phyloP scores from a whole-genome alignment of 2,329 filamentous ascomycete genomes.

The Leptoxyphium fumago region DNA sequence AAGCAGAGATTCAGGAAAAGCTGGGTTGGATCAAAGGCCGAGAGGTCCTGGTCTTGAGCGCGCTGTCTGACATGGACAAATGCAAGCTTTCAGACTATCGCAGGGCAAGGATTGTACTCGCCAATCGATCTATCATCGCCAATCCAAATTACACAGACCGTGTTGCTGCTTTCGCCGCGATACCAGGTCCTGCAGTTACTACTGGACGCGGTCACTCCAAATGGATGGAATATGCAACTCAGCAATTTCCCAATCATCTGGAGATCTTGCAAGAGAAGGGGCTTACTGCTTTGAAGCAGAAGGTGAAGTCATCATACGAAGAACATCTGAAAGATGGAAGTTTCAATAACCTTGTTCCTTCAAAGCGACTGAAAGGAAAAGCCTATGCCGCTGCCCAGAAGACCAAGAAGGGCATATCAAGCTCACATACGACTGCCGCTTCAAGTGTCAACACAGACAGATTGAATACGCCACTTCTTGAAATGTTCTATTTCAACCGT shows the following conservation, averaged over 20 bases:
- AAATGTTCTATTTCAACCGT: conserved; percentile 46
- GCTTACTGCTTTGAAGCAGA: conserved; percentile 20
- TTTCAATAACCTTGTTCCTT: conserved; percentile 24
- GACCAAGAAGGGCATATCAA: conserved; percentile 1
- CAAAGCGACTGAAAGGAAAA: conserved; percentile 23
- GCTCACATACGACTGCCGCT: not conserved
- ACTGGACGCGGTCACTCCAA: conserved; percentile 35
- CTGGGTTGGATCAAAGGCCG: conserved; percentile 25
- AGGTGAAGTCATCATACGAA: conserved; percentile 12
- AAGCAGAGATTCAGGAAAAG: conserved; percentile 34
- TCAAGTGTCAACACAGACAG: not conserved
- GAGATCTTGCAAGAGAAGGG: not conserved
- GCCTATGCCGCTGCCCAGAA: conserved; percentile 13
- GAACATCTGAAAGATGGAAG: conserved; percentile 18
- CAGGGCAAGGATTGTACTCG: conserved; percentile 39
- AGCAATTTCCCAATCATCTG: conserved; percentile 26
- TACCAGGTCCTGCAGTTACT: conserved; percentile 25
- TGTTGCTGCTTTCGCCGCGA: conserved; percentile 36
- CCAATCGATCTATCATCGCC: conserved; percentile 37
- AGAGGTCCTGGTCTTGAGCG: conserved; percentile 30
- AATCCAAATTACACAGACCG: conserved; percentile 33
- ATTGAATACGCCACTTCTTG: conserved; percentile 26
- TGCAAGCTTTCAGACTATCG: conserved; percentile 31
- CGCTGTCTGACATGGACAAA: conserved; percentile 23
- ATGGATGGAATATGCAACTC: conserved; percentile 36